Evolutionary conservation across 805 yeast species (phyloP).

Genomic region (Candida glaebosa): DNA sequence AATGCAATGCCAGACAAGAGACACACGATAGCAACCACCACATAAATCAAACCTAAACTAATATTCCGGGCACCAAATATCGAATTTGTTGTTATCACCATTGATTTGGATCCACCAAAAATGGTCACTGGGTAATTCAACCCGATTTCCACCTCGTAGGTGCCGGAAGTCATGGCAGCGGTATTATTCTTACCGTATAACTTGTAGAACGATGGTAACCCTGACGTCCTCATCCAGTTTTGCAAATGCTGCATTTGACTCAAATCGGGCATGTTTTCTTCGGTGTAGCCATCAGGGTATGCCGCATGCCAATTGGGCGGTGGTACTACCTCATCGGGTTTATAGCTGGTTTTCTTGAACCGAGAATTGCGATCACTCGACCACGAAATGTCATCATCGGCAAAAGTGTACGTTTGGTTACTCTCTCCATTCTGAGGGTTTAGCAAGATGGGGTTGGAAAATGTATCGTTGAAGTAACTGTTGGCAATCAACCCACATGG

Average conservation of each 20-base stretch:
- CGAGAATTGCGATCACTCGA: constrained; percentile 60
- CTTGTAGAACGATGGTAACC: constrained; percentile 84
- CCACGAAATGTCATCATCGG: constrained; percentile 78
- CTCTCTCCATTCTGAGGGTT: constrained; percentile 40
- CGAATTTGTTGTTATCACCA: constrained; percentile 77
- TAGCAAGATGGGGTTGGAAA: constrained; percentile 48
- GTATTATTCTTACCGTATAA: constrained; percentile 72
- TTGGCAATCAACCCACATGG: constrained; percentile 97
- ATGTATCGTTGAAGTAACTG: constrained; percentile 87
- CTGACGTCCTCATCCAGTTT: constrained; percentile 98
- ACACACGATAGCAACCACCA: constrained; percentile 78
- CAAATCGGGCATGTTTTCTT: constrained; percentile 72
- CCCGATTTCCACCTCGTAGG: constrained; percentile 63
- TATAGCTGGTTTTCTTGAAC: constrained; percentile 70
- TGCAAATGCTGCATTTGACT: constrained; percentile 79
- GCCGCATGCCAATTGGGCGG: constrained; percentile 86
- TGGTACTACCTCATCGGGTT: constrained; percentile 71
- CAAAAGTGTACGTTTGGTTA: constrained; percentile 43
- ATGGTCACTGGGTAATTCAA: constrained; percentile 77
- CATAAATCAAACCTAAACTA: constrained; percentile 78
- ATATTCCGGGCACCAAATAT: constrained; percentile 86
- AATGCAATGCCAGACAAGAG: constrained; percentile 71
- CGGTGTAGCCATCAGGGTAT: constrained; percentile 89
- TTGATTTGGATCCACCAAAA: constrained; percentile 86
- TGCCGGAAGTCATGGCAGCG: constrained; percentile 55